A percentile compares a stretch with the other conserved stretches of the same genome.
Evolutionary conservation across 2,329 filamentous ascomycete genomes (phyloP).

Genomic region (Phaeosphaeria sp.): DNA sequence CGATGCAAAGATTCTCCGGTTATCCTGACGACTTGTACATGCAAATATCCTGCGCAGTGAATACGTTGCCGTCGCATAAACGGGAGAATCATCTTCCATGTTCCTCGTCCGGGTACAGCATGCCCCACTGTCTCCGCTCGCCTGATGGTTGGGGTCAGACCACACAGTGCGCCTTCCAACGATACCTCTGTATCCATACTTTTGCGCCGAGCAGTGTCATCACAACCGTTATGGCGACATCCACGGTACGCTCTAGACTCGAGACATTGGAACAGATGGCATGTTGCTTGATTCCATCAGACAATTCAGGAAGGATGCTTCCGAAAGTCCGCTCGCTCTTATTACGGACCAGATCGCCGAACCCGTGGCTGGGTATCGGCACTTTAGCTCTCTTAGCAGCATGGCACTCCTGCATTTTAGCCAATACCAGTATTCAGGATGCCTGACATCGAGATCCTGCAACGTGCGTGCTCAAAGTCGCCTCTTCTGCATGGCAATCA

Average conservation of each 20-base stretch:
- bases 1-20: background rate
- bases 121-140: background rate
- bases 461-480: background rate
- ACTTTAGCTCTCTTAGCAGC: background rate
- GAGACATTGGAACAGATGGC: background rate
- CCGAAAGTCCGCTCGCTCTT: background rate
- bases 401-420: background rate
- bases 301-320: background rate
- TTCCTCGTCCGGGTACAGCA: background rate
- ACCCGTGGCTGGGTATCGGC: background rate
- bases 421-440: background rate
- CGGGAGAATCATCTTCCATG: background rate
- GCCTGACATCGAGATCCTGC: background rate
- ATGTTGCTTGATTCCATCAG: background rate
- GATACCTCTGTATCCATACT: background rate
- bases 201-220: background rate
- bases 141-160: background rate
- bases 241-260: background rate
- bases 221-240: background rate
- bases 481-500: background rate
- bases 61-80: background rate
- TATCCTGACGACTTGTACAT: background rate
- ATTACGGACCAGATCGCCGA: background rate
- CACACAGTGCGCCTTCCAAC: slow-evolving; percentile 16
- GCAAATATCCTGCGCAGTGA: background rate